A percentile compares a stretch with the other conserved stretches of the same genome.
These are phyloP conservation scores for Drechmeria coniospora DNA, from an alignment of 2,329 filamentous ascomycete genomes.

Conservation along the genomic window DNA sequence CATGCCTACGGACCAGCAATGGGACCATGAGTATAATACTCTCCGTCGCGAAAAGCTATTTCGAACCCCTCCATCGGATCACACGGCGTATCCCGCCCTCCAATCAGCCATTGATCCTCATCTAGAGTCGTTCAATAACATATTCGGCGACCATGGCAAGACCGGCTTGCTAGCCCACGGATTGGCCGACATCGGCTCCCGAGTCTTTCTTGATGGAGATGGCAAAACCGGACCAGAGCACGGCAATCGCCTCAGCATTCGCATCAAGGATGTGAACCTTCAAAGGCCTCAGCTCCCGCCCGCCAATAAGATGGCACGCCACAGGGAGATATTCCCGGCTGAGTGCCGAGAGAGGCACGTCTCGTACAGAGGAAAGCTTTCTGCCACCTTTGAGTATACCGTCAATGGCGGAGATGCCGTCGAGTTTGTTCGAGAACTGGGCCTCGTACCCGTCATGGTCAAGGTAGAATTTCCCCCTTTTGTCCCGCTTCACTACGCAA, in stretches of 20 bases:
- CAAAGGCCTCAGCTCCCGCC: constrained; percentile 68
- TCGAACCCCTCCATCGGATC: constrained; percentile 72
- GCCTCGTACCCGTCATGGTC: constrained; percentile 84
- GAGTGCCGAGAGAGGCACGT: constrained; percentile 91
- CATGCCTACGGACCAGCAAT: constrained; percentile 51
- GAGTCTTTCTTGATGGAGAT: constrained; percentile 73
- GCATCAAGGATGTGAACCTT: constrained; percentile 67
- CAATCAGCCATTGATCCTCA: constrained; percentile 80
- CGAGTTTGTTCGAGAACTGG: constrained; percentile 72
- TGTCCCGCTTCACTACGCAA: neutral
- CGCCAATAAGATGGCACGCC: constrained; percentile 69
- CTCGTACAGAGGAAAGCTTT: constrained; percentile 77
- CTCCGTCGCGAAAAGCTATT: constrained; percentile 80
- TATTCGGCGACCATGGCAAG: constrained; percentile 58
- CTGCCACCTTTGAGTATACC: constrained; percentile 67
- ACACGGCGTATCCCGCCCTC: constrained; percentile 74
- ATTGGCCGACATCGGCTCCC: constrained; percentile 78
- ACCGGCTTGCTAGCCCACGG: constrained; percentile 50
- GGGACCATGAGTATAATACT: constrained; percentile 78
- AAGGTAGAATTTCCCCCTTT: constrained; percentile 37
- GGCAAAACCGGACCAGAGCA: constrained; percentile 40
- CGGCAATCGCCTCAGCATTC: constrained; percentile 63
- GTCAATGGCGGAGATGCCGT: constrained; percentile 77
- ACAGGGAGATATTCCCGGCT: constrained; percentile 75
- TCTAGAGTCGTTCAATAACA: constrained; percentile 86